Conservation (phyloP, 306 rosid species). For the Quercus suber region DNA sequence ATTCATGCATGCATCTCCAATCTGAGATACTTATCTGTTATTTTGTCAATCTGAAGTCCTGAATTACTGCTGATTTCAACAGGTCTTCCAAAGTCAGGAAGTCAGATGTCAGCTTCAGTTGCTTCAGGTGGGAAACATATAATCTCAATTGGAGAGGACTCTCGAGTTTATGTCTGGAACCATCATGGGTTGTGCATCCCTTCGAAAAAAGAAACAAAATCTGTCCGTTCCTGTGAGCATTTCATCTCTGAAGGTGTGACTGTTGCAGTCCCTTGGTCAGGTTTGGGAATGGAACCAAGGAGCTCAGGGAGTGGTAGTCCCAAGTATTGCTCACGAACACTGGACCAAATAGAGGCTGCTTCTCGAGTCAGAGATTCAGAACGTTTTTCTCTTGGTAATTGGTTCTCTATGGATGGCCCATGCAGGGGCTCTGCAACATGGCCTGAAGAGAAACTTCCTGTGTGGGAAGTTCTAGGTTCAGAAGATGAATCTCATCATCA, state of each 20-base stretch:
- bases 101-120: slow-evolving; percentile 79
- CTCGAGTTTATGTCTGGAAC: slow-evolving; percentile 76
- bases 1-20: background rate
- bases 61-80: slow-evolving; percentile 21
- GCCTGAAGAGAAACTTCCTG: slow-evolving; percentile 88
- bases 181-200: slow-evolving; percentile 21
- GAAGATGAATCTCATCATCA: slow-evolving; percentile 28
- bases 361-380: slow-evolving; percentile 37
- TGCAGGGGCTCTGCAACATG: slow-evolving; percentile 68
- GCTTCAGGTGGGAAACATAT: slow-evolving; percentile 56
- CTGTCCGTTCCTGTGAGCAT: slow-evolving; percentile 61
- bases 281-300: slow-evolving; percentile 33
- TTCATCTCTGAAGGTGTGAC: slow-evolving; percentile 67
- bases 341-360: slow-evolving; percentile 13
- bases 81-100: slow-evolving; percentile 71
- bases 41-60: slow-evolving; percentile 5
- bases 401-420: slow-evolving; percentile 60
- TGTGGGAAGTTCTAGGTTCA: slow-evolving; percentile 34
- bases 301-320: slow-evolving; percentile 7
- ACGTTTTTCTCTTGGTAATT: slow-evolving; percentile 52
- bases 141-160: slow-evolving; percentile 76
- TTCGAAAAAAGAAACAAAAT: slow-evolving; percentile 41
- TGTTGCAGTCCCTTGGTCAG: slow-evolving; percentile 78
- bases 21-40: background rate
- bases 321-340: slow-evolving; percentile 20